Evolutionary conservation across 441 rosid genomes (phyloP).

Genomic region (Euphorbia celastroides): DNA sequence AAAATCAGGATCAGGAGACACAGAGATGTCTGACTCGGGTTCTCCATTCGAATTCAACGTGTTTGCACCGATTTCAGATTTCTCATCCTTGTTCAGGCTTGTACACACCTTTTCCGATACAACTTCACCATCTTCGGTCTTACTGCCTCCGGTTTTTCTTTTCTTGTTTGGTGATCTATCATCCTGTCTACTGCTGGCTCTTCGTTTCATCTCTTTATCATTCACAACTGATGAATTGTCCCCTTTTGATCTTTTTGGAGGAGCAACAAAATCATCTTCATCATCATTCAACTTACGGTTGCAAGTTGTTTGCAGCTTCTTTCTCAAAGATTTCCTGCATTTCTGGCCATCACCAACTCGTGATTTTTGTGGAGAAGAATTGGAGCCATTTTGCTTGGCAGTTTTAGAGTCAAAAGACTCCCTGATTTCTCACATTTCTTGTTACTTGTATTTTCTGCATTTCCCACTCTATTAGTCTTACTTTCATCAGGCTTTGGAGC

Average conservation of each 20-base stretch:
- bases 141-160: conserved; percentile 15
- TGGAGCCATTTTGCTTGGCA: conserved; percentile 30
- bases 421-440: conserved; percentile 53
- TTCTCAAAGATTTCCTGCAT: conserved; percentile 64
- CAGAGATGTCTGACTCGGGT: conserved; percentile 24
- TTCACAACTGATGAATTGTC: conserved; percentile 15
- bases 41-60: conserved; percentile 17
- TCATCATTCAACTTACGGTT: conserved; percentile 45
- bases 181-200: conserved; percentile 15
- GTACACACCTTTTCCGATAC: conserved; percentile 13
- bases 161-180: conserved; percentile 20
- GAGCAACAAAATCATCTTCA: conserved; percentile 40
- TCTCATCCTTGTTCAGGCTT: conserved; percentile 13
- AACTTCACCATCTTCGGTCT: conserved; percentile 21
- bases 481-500: conserved; percentile 23
- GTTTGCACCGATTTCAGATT: conserved; percentile 16
- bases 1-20: conserved; percentile 52
- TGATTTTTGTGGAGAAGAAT: conserved; percentile 25
- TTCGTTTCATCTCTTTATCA: conserved; percentile 25
- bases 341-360: conserved; percentile 27
- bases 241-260: conserved; percentile 26
- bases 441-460: conserved; percentile 26
- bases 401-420: conserved; percentile 42
- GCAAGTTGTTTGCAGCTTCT: conserved; percentile 51
- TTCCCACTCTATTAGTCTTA: conserved; percentile 25